Conservation (phyloP, 176 grass and related monocot genomes). For the Lolium multiflorum region DNA sequence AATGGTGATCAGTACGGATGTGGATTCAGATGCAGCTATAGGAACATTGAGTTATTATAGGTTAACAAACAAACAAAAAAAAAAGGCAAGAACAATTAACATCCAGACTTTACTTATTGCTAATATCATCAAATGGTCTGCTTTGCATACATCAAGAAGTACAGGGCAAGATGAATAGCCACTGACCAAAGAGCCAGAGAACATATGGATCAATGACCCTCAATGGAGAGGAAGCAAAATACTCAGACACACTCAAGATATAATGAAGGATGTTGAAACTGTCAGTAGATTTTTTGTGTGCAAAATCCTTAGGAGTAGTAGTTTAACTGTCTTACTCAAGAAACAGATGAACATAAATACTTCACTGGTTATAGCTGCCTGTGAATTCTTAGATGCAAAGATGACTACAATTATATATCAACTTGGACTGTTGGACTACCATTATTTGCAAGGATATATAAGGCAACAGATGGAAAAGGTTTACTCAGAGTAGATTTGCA, state of each 20-base stretch:
- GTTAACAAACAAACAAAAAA: constrained; percentile 16
- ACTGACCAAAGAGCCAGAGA: constrained; percentile 31
- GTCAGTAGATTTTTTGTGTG: neutral
- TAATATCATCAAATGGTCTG: constrained; percentile 21
- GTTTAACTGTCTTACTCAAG: neutral
- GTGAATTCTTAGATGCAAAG: constrained; percentile 24
- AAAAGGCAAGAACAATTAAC: constrained; percentile 26
- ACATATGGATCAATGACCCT: constrained; percentile 47
- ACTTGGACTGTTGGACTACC: neutral
- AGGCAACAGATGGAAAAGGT: neutral
- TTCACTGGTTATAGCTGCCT: constrained; percentile 11
- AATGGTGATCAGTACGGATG: neutral
- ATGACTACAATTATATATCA: neutral
- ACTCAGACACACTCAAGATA: neutral
- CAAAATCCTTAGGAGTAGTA: neutral
- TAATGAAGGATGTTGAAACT: constrained; percentile 3
- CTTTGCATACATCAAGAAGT: constrained; percentile 42
- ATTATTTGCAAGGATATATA: neutral
- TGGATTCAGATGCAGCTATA: constrained; percentile 23
- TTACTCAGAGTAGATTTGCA: neutral
- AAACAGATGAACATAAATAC: neutral
- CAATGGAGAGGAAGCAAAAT: constrained; percentile 10
- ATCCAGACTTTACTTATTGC: constrained; percentile 44
- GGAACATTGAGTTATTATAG: constrained; percentile 8
- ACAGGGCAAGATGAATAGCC: constrained; percentile 27